These are phyloP conservation scores for Neurospora cerealis DNA, from an alignment of 495 filamentous ascomycete genomes.

Conservation along the genomic window DNA sequence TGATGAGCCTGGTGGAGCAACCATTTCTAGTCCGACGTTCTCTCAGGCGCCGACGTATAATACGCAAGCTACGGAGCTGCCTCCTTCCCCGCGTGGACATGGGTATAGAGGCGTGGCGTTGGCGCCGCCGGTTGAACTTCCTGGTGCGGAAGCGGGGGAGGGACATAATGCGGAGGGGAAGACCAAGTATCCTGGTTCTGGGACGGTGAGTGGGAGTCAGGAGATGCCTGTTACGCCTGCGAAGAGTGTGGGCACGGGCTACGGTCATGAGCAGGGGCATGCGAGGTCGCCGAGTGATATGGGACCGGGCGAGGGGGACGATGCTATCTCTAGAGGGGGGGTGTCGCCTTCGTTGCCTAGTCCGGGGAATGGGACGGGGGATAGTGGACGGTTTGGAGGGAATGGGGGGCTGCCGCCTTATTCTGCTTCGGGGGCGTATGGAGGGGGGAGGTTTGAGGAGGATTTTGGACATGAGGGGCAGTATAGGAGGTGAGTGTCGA, in stretches of 20 bases:
- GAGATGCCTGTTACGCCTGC: not conserved
- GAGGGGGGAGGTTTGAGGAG: not conserved
- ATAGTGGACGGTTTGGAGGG: not conserved
- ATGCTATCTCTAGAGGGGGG: not conserved
- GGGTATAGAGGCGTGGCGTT: not conserved
- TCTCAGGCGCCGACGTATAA: not conserved
- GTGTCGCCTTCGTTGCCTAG: not conserved
- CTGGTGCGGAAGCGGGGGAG: not conserved
- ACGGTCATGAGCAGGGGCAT: not conserved
- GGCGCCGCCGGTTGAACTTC: slow-evolving; percentile 4
- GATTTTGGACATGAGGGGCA: not conserved
- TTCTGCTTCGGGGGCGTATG: not conserved
- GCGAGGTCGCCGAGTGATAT: not conserved
- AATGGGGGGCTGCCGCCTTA: not conserved
- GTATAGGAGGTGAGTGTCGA: not conserved
- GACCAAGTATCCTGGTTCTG: not conserved
- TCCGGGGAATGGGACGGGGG: not conserved
- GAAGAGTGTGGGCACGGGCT: not conserved
- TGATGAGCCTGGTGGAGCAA: not conserved
- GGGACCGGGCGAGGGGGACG: not conserved
- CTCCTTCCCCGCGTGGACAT: not conserved
- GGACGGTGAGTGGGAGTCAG: not conserved
- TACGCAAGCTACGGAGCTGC: not conserved
- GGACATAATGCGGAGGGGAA: not conserved
- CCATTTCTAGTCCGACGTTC: not conserved